These are phyloP conservation scores for Mortierella sp. DNA, from an alignment of 371 early-diverging fungal species.

Conservation along the genomic window DNA sequence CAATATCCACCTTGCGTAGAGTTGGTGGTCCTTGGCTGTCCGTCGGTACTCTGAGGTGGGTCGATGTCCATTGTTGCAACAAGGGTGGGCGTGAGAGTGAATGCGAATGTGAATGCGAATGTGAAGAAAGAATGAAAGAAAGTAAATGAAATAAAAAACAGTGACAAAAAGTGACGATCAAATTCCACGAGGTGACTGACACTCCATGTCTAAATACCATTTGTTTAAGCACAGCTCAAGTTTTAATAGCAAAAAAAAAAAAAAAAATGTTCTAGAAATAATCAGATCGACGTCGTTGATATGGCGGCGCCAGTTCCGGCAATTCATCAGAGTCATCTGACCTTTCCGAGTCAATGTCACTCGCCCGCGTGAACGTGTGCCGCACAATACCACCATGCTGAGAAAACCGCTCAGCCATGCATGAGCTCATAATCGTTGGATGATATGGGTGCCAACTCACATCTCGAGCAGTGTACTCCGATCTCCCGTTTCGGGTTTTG, in stretches of 20 bases:
- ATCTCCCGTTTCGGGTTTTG: not conserved
- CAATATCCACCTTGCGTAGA: conserved; percentile 9
- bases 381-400: conserved; percentile 33
- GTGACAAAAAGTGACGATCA: not conserved
- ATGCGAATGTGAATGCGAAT: not conserved
- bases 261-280: not conserved
- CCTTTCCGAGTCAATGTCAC: conserved; percentile 12
- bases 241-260: not conserved
- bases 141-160: not conserved
- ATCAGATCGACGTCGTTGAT: conserved; percentile 22
- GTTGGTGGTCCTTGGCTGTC: not conserved
- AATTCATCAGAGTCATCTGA: conserved; percentile 24
- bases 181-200: not conserved
- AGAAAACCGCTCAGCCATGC: conserved; percentile 3
- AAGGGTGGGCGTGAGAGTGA: conserved; percentile 2
- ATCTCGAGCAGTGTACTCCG: conserved; percentile 62
- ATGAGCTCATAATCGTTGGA: conserved; percentile 60
- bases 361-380: conserved; percentile 23
- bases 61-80: conserved; percentile 2
- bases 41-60: not conserved
- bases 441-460: conserved; percentile 72
- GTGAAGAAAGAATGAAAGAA: not conserved
- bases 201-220: not conserved
- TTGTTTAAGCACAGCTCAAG: not conserved
- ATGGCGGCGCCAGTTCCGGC: conserved; percentile 5